Base-by-base conservation (phyloP, 1,139 yeast genomes). In the Taphrina pruni region DNA sequence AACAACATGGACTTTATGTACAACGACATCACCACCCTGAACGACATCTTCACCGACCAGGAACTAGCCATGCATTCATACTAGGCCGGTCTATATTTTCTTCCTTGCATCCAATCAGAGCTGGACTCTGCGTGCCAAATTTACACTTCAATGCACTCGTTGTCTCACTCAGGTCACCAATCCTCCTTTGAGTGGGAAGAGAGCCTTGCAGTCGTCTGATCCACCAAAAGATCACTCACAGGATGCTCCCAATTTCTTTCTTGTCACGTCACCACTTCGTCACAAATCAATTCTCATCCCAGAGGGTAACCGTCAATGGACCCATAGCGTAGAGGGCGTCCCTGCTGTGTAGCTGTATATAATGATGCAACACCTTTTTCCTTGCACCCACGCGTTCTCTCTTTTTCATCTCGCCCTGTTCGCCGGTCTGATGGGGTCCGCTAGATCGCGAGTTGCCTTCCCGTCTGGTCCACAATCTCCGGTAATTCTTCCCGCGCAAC, bases 31-130 rank as follows among this genome's bases (percentile, higher is more conserved):
- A 50, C 54, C 9, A 56, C 50, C 9, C 46, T 56, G 14, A 36
- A 26, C 38, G 62, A 58, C 54, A 43, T 58, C 39, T 58, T 58
- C 41, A 32, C 36, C 43, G 60, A 56, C 35, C 50, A 56, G 36
- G 46, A 39, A 20, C 20, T 56, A n/a, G 60, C 50, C 1, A 6
- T 54, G 43, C 58, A 54, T 12, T 35, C 58, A n/a, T 54, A 35
- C 43, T 50, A 50, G 54, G 8, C 36, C 9, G 35, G 32, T 26
- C 32, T 26, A 26, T 26, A 26, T 26, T 26, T 26, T 26, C 32
- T 26, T 26, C 32, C 32, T 26, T 26, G 32, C 32, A 26, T 26
- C 32, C 32, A 26, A 26, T 26, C 32, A 26, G 32, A 26, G 32
- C 32, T 26, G 32, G 32, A 26, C 32, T 26, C 32, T 26, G 32